A percentile compares a stretch with the other conserved stretches of the same genome.
Evolutionary conservation across 345 rosid genomes (phyloP).

Genomic region (Dipteronia sinensis): DNA sequence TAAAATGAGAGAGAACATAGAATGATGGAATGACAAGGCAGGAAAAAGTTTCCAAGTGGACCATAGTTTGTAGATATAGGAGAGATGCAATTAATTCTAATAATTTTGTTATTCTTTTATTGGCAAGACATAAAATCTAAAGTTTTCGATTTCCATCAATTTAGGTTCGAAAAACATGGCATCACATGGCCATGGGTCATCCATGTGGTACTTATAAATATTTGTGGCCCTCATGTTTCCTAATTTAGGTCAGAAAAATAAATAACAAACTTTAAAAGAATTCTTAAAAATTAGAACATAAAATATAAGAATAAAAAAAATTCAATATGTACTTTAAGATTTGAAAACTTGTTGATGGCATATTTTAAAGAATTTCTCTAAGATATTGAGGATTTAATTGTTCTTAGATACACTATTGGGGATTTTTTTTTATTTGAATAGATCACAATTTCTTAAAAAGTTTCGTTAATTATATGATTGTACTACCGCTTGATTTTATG

Average conservation of each 20-base stretch:
- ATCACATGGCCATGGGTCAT: constrained; percentile 1
- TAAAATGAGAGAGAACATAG: neutral
- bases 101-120: neutral
- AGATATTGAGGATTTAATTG: too few relatives aligned
- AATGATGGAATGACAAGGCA: too few relatives aligned
- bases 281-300: neutral
- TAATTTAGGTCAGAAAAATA: too few relatives aligned
- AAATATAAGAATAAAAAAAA: too few relatives aligned
- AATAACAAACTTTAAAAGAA: neutral
- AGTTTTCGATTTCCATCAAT: neutral
- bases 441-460: too few relatives aligned
- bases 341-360: neutral
- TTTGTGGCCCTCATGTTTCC: neutral
- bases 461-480: too few relatives aligned
- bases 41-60: neutral
- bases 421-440: too few relatives aligned
- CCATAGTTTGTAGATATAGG: neutral
- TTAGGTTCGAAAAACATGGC: constrained; percentile 5
- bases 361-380: too few relatives aligned
- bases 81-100: neutral
- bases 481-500: too few relatives aligned
- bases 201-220: neutral
- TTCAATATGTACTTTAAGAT: too few relatives aligned
- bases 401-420: too few relatives aligned
- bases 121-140: constrained; percentile 9